Base-by-base conservation (phyloP, 495 filamentous ascomycete genomes). In the Penicillium manginii region DNA sequence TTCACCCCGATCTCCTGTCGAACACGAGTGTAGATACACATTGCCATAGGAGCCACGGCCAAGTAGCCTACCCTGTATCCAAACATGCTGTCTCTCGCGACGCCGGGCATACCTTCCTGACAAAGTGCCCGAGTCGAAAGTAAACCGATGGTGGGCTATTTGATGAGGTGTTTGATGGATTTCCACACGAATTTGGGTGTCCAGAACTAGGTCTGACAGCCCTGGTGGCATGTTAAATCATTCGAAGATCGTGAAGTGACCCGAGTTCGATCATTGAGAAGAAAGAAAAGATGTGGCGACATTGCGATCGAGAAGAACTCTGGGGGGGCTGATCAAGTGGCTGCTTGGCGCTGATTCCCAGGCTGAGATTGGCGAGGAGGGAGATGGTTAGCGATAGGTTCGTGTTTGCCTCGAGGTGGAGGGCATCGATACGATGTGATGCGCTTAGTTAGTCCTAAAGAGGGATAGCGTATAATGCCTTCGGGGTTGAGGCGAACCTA, bases 171-270 rank as follows among this genome's bases (percentile, higher is more conserved):
- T 9, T 14, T 12, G 8, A n/a, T 47, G 45, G 18, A 22, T 26
- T 26, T 47, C 45, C 9, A 47, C 45, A 12, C 19, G 18, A 19
- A 47, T 47, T 47, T 26, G 19, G 45, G 45, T 47, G 45, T 47
- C 45, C 10, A 23, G 2, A 9, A 47, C 22, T 23, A 47, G 45
- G 45, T 47, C 45, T 26, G 45, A 26, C 21, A 26, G 21, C 21
- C 45, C 19, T 11, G 45, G 22, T 22, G 45, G 6, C 45, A 47
- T 47, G 18, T 43, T 43, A 5, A 37, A 11, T 14, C 35, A 37
- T 37, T 14, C 15, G 35, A 0, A 37, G 35, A n/a, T 37, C 4
- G 1, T 37, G 35, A 2, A 10, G 35, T 37, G 35, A 37, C 35
- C 35, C 6, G 26, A 29, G 3, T 29, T 8, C 26, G 26, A 29